These are phyloP conservation scores for Fonsecaea monophora DNA, from an alignment of 2,329 filamentous ascomycete species.

Conservation along the genomic window DNA sequence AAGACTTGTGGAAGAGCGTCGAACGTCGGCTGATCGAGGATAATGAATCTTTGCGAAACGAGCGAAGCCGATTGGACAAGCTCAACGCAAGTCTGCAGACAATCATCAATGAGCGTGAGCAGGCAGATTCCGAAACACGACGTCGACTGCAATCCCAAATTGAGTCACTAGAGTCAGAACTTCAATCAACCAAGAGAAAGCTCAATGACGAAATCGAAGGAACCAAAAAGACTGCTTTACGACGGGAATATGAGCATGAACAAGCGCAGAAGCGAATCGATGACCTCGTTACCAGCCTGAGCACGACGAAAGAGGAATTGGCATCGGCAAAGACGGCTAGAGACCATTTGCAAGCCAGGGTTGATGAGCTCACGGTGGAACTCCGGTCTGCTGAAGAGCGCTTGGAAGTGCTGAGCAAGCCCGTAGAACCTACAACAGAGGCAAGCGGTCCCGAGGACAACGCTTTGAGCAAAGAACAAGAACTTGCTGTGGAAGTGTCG, in stretches of 20 bases:
- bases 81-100: constrained; percentile 84
- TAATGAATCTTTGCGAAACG: constrained; percentile 82
- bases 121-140: constrained; percentile 79
- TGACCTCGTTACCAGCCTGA: constrained; percentile 80
- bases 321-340: constrained; percentile 83
- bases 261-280: constrained; percentile 92
- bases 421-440: constrained; percentile 56
- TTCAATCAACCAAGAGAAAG: constrained; percentile 80
- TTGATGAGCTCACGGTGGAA: constrained; percentile 88
- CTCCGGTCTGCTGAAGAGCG: constrained; percentile 89
- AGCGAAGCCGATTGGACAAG: constrained; percentile 82
- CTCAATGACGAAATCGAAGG: constrained; percentile 84
- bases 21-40: constrained; percentile 87
- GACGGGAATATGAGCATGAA: constrained; percentile 88
- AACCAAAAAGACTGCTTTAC: constrained; percentile 77
- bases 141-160: constrained; percentile 79
- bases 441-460: constrained; percentile 60
- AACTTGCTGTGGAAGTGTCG: constrained; percentile 80
- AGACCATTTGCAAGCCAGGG: constrained; percentile 85
- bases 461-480: constrained; percentile 71
- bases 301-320: constrained; percentile 83
- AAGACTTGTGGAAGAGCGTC: constrained; percentile 91
- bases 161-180: constrained; percentile 79
- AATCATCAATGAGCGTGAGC: constrained; percentile 88
- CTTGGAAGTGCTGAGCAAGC: constrained; percentile 77